These are phyloP conservation scores for Thielaviopsis cerberus DNA, from an alignment of 2,329 filamentous ascomycete genomes.

Conservation along the genomic window DNA sequence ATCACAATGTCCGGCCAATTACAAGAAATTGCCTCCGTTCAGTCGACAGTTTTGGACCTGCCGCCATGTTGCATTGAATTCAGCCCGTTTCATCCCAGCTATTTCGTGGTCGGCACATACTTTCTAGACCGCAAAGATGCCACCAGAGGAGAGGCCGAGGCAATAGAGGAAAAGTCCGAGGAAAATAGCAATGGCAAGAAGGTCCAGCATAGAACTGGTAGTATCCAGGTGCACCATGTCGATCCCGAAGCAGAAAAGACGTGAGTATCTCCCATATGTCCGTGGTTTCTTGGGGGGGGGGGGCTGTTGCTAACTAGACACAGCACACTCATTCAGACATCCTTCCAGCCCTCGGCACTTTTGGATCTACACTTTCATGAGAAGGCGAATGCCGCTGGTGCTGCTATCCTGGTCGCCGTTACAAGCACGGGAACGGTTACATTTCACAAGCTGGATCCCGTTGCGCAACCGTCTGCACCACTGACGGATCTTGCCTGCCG, in stretches of 20 bases:
- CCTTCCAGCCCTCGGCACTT: conserved; percentile 51
- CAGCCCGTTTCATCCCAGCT: conserved; percentile 39
- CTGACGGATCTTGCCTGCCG: conserved; percentile 26
- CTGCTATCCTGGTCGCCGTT: conserved; percentile 48
- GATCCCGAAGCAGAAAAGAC: conserved; percentile 1
- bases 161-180: conserved; percentile 14
- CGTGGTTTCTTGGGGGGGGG: neutral
- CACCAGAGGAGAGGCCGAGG: conserved; percentile 10
- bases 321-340: conserved; percentile 38
- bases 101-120: conserved; percentile 74
- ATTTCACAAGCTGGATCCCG: conserved; percentile 38
- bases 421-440: conserved; percentile 57
- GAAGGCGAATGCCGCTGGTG: conserved; percentile 18
- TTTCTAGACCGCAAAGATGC: conserved; percentile 39
- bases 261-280: no score
- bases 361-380: conserved; percentile 72
- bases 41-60: conserved; percentile 38
- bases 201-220: conserved; percentile 51
- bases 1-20: neutral
- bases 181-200: conserved; percentile 18
- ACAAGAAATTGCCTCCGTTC: conserved; percentile 22
- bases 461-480: conserved; percentile 17
- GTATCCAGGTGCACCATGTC: conserved; percentile 39
- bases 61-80: conserved; percentile 68
- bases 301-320: conserved; percentile 7